Base-by-base conservation (phyloP, 352 stramenopile genomes). In the Pythium apleroticum region DNA sequence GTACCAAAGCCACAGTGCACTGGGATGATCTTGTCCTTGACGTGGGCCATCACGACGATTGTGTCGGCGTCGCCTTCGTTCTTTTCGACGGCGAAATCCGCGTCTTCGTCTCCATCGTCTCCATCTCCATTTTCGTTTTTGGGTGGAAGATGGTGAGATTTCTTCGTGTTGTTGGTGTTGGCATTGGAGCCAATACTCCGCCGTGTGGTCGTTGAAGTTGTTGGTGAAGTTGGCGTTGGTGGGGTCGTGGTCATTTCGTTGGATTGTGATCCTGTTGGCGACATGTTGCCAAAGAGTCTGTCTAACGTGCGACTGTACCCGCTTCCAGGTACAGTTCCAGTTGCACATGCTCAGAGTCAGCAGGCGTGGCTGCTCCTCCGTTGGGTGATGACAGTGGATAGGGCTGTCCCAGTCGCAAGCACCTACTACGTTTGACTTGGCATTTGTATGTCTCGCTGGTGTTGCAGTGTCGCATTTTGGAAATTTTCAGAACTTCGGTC, bases 1-100 rank as follows among this genome's bases (percentile, higher is more conserved):
- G 80, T 91, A 35, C 81, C 82, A 20, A 88, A 89, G 43, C 84
- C 82, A 52, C 81, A 91, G 69, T 78, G 74, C 24, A 91, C 71
- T 1, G 80, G 73, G 57, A 93, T 87, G 63, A 89, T 80, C 68
- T 89, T 89, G 65, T 93, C 82, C 6, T 69, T 65, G 22, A 91
- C 72, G 60, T 90, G 81, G n/a, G 75, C 79, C 61, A 90, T 59
- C 22, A 90, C 60, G 3, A 74, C 78, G 57, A 89, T 87, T 31
- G 80, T 80, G 49, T 87, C 80, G 8, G 77, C 67, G 22, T 72
- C 71, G 30, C 76, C 80, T 17, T 89, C 80, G 64, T 89, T 87
- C 17, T 57, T 60, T 31, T 63, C 63, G 41, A 73, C 63, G 8
- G 58, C 52, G 27, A 52, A 64, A 20, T 60, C 53, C 25, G 53